Evolutionary conservation across 768 basidiomycete genomes (phyloP).

Genomic region (Suillus occidentalis): DNA sequence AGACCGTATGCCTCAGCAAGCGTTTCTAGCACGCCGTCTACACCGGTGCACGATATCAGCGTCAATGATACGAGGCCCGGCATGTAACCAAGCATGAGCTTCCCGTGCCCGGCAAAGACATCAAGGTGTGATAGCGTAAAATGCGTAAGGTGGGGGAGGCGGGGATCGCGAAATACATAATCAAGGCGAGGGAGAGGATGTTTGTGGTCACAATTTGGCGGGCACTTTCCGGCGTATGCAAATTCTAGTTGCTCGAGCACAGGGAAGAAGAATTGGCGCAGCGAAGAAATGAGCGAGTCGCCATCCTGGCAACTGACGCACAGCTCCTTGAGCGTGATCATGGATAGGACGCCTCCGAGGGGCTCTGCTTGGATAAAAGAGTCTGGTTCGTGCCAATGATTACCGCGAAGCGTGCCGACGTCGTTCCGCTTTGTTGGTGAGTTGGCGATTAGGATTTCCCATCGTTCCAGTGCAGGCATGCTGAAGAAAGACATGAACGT

Average conservation of each 20-base stretch:
- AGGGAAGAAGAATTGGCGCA: constrained; percentile 47
- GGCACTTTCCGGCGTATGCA: constrained; percentile 35
- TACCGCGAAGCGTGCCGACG: constrained; percentile 28
- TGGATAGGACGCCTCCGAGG: constrained; percentile 29
- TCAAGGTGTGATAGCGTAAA: constrained; percentile 50
- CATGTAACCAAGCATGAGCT: constrained; percentile 51
- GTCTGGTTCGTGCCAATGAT: constrained; percentile 30
- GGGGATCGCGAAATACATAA: constrained; percentile 56
- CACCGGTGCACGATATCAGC: constrained; percentile 47
- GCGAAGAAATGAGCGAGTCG: constrained; percentile 37
- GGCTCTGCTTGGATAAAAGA: constrained; percentile 30
- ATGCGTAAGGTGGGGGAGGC: constrained; percentile 48
- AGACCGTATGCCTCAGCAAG: constrained; percentile 39
- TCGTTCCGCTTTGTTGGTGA: constrained; percentile 29
- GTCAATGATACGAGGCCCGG: constrained; percentile 48
- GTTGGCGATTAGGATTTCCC: constrained; percentile 46
- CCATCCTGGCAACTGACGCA: constrained; percentile 42
- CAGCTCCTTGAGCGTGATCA: constrained; percentile 39
- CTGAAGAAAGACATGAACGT: constrained; percentile 43
- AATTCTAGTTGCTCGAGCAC: constrained; percentile 46
- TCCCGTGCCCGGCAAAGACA: constrained; percentile 39
- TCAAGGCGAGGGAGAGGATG: constrained; percentile 46
- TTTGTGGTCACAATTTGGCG: constrained; percentile 14
- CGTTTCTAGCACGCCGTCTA: constrained; percentile 39
- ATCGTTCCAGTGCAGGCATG: constrained; percentile 40